phyloP scores from a whole-genome alignment of 805 yeast genomes.

The Yarrowia sp. region DNA sequence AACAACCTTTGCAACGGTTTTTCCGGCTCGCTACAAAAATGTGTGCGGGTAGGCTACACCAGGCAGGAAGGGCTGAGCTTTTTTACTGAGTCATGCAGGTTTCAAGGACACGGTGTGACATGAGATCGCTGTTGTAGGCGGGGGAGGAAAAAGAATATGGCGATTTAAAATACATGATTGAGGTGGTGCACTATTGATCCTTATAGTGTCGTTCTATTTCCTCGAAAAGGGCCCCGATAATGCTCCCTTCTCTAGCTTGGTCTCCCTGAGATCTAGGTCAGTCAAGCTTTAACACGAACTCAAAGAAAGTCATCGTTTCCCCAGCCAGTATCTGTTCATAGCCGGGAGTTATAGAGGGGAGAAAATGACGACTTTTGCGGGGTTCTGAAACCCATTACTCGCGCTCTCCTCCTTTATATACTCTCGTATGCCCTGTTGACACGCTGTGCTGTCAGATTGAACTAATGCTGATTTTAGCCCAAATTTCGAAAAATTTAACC shows the following conservation, averaged over 20 bases:
- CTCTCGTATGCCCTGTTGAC: neutral
- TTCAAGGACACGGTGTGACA: neutral
- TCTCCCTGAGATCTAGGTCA: slow-evolving; percentile 1
- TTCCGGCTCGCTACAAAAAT: neutral
- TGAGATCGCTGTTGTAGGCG: too few relatives aligned
- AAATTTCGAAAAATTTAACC: neutral
- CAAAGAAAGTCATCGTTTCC: neutral
- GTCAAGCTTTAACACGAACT: slow-evolving; percentile 6
- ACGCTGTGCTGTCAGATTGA: neutral
- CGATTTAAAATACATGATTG: neutral
- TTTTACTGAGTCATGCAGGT: slow-evolving; percentile 18
- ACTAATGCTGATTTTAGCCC: neutral
- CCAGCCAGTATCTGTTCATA: neutral
- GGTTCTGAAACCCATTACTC: too few relatives aligned
- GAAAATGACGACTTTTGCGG: neutral
- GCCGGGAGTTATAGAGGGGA: neutral
- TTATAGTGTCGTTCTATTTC: too few relatives aligned
- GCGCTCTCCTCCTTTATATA: too few relatives aligned
- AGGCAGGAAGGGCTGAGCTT: slow-evolving; percentile 2
- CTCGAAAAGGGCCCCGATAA: too few relatives aligned
- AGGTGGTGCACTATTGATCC: too few relatives aligned
- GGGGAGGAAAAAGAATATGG: neutral
- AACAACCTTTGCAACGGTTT: slow-evolving; percentile 21
- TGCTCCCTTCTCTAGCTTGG: neutral
- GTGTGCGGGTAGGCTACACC: neutral